These are phyloP conservation scores for Wickerhamomyces bisporus DNA, from an alignment of 805 yeast genomes.

Conservation along the genomic window DNA sequence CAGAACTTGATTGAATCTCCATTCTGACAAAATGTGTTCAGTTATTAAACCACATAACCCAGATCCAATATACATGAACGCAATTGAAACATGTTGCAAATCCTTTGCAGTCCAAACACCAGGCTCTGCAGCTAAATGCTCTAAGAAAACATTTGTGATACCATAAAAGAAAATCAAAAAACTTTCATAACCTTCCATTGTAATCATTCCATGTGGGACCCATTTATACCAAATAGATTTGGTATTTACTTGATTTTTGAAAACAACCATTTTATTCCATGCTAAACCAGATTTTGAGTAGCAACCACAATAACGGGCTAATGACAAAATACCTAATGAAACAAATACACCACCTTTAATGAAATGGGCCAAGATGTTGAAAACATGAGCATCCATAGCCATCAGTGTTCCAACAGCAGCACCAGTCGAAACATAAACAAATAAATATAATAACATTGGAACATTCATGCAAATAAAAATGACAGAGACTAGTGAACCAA, in stretches of 20 bases:
- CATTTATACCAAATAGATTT: constrained; percentile 24
- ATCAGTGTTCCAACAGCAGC: constrained; percentile 60
- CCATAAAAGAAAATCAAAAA: constrained; percentile 84
- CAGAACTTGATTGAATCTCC: constrained; percentile 48
- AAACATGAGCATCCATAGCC: constrained; percentile 64
- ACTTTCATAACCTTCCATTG: constrained; percentile 85
- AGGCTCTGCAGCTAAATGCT: constrained; percentile 73
- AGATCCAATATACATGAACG: constrained; percentile 85
- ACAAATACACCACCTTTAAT: constrained; percentile 93
- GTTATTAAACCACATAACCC: constrained; percentile 87
- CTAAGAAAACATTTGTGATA: constrained; percentile 81
- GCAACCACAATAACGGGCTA: constrained; percentile 85
- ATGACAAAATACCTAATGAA: constrained; percentile 66
- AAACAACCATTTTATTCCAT: constrained; percentile 60
- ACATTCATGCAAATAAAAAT: constrained; percentile 53
- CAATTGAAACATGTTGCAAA: constrained; percentile 84
- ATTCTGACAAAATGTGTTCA: constrained; percentile 58
- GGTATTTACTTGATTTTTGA: constrained; percentile 23
- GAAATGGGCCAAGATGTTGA: constrained; percentile 88
- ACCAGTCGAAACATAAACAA: constrained; percentile 50
- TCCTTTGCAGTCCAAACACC: constrained; percentile 90
- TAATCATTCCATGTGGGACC: constrained; percentile 42
- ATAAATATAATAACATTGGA: constrained; percentile 56
- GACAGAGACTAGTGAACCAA: constrained; percentile 23
- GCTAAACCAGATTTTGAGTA: constrained; percentile 78